Base-by-base conservation (phyloP, 495 filamentous ascomycete species). In the Tuber melanosporum region DNA sequence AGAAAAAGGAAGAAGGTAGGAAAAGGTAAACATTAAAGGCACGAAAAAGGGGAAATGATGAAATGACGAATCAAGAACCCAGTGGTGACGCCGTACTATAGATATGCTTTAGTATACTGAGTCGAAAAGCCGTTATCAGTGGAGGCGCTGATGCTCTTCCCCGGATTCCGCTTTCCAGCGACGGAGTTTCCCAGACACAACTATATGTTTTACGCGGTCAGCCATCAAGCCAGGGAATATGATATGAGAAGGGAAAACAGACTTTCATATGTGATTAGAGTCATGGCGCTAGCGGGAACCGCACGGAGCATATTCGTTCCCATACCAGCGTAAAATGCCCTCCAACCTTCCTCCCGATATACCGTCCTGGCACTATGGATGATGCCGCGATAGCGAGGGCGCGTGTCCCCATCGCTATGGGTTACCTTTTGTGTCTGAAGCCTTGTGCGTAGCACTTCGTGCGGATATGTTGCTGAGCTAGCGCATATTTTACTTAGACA, bases 291-390 rank as follows among this genome's bases (percentile, higher is more conserved):
- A 46, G 95, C 93, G 39, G 95, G 95, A 32, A 99, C 91, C 22
- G 95, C 96, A 73, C 95, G 89, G 87, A 98, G 92, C 88, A 99
- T 91, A 85, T 99, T 99, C 47, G 94, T 97, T 49, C 95, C 96
- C 89, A 99, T 96, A 43, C 95, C 95, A 36, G 94, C 93, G 83
- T 99, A 99, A 83, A 99, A 98, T 10, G 94, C 96, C 72, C 91
- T 88, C 94, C 96, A 97, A 2, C 95, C 95, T 84, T 99, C 95
- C 84, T 99, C 95, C 39, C 87, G 85, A 47, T 97, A 84, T 71
- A 99, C 98, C 4, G 91, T 94, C 78, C 90, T 89, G 83, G 90
- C 92, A 7, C 94, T 98, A 80, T 89, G 90, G n/a, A 94, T 80
- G 44, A 97, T 88, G 43, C 95, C 95, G 76, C 85, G 87, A 84